Conservation (phyloP, 768 basidiomycete genomes). For the Phylloporus scabripes region DNA sequence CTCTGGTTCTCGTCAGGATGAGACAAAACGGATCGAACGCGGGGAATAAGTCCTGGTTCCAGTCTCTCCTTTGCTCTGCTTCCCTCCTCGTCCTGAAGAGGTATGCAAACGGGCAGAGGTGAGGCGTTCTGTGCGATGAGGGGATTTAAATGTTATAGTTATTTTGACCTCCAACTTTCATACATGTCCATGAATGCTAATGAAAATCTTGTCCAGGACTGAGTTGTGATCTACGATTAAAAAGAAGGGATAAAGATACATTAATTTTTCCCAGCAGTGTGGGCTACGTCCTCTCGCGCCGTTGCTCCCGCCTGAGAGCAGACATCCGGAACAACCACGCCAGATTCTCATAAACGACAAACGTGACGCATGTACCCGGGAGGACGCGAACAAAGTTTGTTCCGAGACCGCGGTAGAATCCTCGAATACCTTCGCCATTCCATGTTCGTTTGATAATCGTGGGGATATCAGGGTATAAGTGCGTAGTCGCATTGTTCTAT, state of each 20-base stretch:
- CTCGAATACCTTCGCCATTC: slow-evolving; percentile 69
- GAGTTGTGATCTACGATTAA: slow-evolving; percentile 8
- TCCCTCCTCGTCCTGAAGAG: slow-evolving; percentile 24
- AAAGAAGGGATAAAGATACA: slow-evolving; percentile 8
- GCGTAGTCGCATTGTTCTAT: slow-evolving; percentile 61
- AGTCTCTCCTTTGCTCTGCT: slow-evolving; percentile 23
- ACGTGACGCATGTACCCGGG: slow-evolving; percentile 96
- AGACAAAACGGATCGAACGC: slow-evolving; percentile 19
- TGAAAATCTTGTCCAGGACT: neutral
- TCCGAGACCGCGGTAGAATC: slow-evolving; percentile 93
- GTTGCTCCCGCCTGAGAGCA: slow-evolving; percentile 48
- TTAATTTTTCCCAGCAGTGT: neutral
- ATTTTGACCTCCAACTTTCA: slow-evolving; percentile 23
- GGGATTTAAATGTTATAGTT: slow-evolving; percentile 27
- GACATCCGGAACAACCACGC: slow-evolving; percentile 73
- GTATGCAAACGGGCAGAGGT: slow-evolving; percentile 20
- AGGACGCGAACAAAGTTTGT: slow-evolving; percentile 93
- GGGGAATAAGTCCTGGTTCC: slow-evolving; percentile 19
- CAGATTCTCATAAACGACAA: slow-evolving; percentile 94
- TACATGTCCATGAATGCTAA: slow-evolving; percentile 5
- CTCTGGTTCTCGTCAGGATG: slow-evolving; percentile 24
- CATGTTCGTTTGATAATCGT: slow-evolving; percentile 78
- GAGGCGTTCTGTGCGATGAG: slow-evolving; percentile 23
- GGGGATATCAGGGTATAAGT: slow-evolving; percentile 79
- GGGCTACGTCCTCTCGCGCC: neutral